phyloP scores from a whole-genome alignment of 169 alveolate genomes.

The Cryptosporidium ubiquitum region DNA sequence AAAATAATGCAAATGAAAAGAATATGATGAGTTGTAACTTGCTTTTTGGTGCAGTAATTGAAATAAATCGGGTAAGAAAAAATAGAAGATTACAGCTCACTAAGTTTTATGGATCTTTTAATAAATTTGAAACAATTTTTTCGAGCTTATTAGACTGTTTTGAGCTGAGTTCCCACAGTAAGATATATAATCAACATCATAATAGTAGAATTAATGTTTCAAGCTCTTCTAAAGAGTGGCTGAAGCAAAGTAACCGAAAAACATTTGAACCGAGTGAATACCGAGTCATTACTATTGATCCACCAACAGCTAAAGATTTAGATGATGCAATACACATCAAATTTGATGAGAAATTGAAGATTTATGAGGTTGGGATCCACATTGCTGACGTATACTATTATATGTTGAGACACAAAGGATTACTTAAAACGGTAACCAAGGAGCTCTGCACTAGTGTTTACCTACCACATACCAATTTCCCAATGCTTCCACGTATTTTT shows the following conservation, averaged over 20 bases:
- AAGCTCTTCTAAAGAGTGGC: slow-evolving; percentile 4
- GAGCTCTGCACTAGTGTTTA: slow-evolving; percentile 79
- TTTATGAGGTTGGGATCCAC: slow-evolving; percentile 52
- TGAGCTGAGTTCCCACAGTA: neutral
- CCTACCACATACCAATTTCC: slow-evolving; percentile 81
- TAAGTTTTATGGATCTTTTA: slow-evolving; percentile 11
- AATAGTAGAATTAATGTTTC: neutral
- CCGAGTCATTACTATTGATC: slow-evolving; percentile 81
- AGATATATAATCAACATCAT: neutral
- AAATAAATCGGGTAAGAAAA: no score
- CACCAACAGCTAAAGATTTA: slow-evolving; percentile 82
- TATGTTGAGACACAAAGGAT: neutral
- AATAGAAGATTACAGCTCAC: no score
- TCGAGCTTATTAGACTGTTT: neutral
- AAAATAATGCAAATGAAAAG: neutral
- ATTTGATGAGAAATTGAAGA: neutral
- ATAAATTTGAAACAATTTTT: neutral
- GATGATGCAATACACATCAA: slow-evolving; percentile 81
- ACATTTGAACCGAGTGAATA: slow-evolving; percentile 61
- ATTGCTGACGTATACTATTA: slow-evolving; percentile 54
- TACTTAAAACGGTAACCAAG: neutral
- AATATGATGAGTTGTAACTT: neutral
- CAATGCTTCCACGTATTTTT: slow-evolving; percentile 83
- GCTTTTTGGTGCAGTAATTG: neutral
- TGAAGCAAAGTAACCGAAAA: slow-evolving; percentile 54